Evolutionary conservation across 352 stramenopile species (phyloP).

Genomic region (Pythium folliculosum): DNA sequence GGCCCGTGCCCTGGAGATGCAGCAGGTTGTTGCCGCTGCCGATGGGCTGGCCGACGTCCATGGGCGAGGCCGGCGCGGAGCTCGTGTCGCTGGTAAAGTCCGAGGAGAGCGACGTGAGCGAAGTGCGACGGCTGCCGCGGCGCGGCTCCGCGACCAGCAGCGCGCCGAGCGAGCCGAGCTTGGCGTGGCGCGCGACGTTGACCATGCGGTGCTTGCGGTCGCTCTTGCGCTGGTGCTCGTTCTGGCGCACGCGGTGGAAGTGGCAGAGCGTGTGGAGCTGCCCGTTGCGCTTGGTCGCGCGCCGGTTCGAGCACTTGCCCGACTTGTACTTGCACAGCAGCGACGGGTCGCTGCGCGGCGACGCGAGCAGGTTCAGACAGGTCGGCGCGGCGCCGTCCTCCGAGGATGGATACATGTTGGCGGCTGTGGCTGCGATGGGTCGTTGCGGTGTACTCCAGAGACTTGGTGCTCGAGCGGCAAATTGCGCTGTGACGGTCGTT

Average conservation of each 20-base stretch:
- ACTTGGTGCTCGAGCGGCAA: constrained; percentile 16
- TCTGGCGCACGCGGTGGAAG: constrained; percentile 83
- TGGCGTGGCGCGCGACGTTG: constrained; percentile 68
- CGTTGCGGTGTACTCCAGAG: constrained; percentile 7
- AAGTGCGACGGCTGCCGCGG: constrained; percentile 24
- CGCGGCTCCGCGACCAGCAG: constrained; percentile 34
- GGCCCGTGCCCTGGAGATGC: constrained; percentile 4
- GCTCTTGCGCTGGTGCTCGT: constrained; percentile 87
- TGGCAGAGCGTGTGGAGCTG: constrained; percentile 84
- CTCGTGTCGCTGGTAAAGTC: constrained; percentile 36
- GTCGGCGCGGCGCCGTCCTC: constrained; percentile 14
- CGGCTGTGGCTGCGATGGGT: constrained; percentile 1
- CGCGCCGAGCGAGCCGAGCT: constrained; percentile 66
- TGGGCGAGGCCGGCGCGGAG: constrained; percentile 39
- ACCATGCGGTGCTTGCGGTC: constrained; percentile 87
- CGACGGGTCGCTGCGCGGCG: constrained; percentile 43
- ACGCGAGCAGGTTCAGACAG: constrained; percentile 34
- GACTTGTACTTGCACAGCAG: constrained; percentile 89
- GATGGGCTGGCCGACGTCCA: constrained; percentile 31
- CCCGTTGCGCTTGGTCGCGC: constrained; percentile 84
- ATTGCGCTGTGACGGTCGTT: constrained; percentile 17
- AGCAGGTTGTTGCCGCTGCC: constrained; percentile 2
- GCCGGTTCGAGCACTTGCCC: constrained; percentile 79
- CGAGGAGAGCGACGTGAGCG: constrained; percentile 34
- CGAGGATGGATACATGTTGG: constrained; percentile 11